Evolutionary conservation across 1,139 yeast species (phyloP), one percentile per base, ranked within the genome.

Genomic region (Hyphopichia pseudoburtonii): DNA sequence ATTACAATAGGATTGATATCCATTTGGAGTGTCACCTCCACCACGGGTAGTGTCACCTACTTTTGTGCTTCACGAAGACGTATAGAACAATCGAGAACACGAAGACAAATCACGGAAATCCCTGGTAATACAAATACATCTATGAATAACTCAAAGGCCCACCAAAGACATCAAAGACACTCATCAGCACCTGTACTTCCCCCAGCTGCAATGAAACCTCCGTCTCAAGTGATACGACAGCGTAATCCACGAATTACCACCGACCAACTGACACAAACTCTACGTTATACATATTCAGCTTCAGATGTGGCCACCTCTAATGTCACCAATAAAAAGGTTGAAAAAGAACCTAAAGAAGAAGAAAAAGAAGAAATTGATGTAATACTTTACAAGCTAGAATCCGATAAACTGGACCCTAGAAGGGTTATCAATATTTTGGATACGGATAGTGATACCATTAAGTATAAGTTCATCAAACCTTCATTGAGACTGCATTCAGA

Each of bases 31-130:
- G 32, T 34, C 11, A 34, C 36, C 6, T 28, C 36, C n/a, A 18
- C 29, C 11, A 22, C 29, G n/a, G 36, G 36, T 9, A 29, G 33
- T 15, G 36, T 34, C 6, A 23, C 36, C 9, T 34, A 34, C n/a
- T 34, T 23, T 12, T 34, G 36, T 23, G 16, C 32, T 11, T 18
- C 29, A 10, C 16, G 32, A 24, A 29, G 32, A 30, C 26, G 32
- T 3, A 28, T 22, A 11, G 21, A 33, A 16, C 18, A 19, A 16
- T 14, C 31, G 10, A 8, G 15, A 16, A 16, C 31, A 17, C 22
- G 31, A 18, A 28, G 23, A n/a, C 23, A 17, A 28, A 8, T 26
- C 3, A 15, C 9, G n/a, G 28, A 26, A 12, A 26, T 14, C n/a
- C 25, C 7, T 10, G 11, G n/a, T 23, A 10, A 23, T 23, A 12